A percentile compares a stretch with the other conserved stretches of the same genome.
Evolutionary conservation across 192 early-diverging fungal genomes (phyloP).

Genomic region (Coemansia biformis): DNA sequence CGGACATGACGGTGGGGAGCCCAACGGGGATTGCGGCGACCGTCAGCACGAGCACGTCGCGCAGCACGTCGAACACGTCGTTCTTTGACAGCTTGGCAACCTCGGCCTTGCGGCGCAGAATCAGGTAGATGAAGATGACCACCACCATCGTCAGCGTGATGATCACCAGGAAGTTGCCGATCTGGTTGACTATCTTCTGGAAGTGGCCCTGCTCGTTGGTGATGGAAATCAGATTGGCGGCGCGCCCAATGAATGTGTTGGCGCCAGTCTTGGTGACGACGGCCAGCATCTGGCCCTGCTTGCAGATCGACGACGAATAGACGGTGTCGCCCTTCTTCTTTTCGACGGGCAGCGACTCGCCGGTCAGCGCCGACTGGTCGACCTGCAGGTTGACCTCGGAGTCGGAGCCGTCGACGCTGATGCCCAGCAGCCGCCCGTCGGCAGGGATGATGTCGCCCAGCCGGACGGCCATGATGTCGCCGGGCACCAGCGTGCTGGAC

Average conservation of each 20-base stretch:
- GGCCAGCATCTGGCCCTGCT: conserved; percentile 90
- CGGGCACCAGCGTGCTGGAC: conserved; percentile 75
- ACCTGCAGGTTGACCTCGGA: conserved; percentile 76
- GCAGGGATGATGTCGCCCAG: conserved; percentile 94
- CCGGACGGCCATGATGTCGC: conserved; percentile 85
- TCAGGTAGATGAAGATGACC: conserved; percentile 74
- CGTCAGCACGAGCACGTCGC: conserved; percentile 76
- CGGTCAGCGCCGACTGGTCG: conserved; percentile 91
- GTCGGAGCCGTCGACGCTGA: conserved; percentile 70
- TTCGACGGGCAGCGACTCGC: conserved; percentile 85
- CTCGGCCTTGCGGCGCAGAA: conserved; percentile 51
- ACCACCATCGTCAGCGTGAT: conserved; percentile 71
- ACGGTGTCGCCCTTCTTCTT: conserved; percentile 78
- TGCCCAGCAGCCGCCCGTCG: conserved; percentile 75
- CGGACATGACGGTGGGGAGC: conserved; percentile 87
- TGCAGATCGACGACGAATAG: conserved; percentile 90
- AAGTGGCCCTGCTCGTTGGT: conserved; percentile 94
- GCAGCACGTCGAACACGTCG: conserved; percentile 59
- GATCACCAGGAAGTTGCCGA: conserved; percentile 89
- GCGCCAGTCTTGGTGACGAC: conserved; percentile 89
- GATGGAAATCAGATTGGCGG: conserved; percentile 87
- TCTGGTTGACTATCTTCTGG: conserved; percentile 89
- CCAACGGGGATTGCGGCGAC: conserved; percentile 93
- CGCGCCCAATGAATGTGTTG: conserved; percentile 93
- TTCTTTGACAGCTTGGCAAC: conserved; percentile 47